Base-by-base conservation (phyloP, 305 asterid genomes). In the Lippia alba region DNA sequence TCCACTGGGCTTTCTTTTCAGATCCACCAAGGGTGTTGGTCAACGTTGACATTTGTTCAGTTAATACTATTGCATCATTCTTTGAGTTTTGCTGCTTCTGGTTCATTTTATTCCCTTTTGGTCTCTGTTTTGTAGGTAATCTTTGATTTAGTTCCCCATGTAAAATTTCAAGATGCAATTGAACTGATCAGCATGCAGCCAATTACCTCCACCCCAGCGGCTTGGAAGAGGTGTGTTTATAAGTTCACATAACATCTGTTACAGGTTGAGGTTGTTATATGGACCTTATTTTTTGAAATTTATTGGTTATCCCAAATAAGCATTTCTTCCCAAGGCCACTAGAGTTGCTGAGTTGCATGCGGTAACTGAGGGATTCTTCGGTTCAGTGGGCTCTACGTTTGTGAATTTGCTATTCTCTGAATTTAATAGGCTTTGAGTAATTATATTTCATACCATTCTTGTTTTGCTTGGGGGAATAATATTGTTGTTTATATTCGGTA, bases 171-270 rank as follows among this genome's bases (percentile, higher is more conserved):
- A 84, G 98, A 92, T 86, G 98, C 96, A 30, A 78, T 94, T 64
- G 92, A 94, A 80, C 85, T 94, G 80, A 88, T 94, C 63, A 92
- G 96, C 87, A 86, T 90, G 99, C 98, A 94, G 90, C 99, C 99
- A 17, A 90, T 90, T 76, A 85, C 94, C 76, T 94, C 99, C 61
- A 89, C 89, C 78, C 71, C 90, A 54, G 95, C 88, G 66, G 99
- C 98, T 84, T 91, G 97, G 97, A 94, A 84, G 85, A 90, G 98
- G 99, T 94, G 77, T 72, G 71, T 50, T 67, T 64, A 53, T 67
- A 61, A 39, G 50, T 75, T 66, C 56, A 58, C 71, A 48, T 78
- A 64, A 24, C 48, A 32, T 48, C 61, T 56, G 14, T 55, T 40
- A 48, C 15, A 55, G 11, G 40, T 70, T 72, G 32, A 40, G 66